These are phyloP conservation scores for Starmerella potacharoeniae DNA, from an alignment of 805 yeast genomes.

Conservation along the genomic window DNA sequence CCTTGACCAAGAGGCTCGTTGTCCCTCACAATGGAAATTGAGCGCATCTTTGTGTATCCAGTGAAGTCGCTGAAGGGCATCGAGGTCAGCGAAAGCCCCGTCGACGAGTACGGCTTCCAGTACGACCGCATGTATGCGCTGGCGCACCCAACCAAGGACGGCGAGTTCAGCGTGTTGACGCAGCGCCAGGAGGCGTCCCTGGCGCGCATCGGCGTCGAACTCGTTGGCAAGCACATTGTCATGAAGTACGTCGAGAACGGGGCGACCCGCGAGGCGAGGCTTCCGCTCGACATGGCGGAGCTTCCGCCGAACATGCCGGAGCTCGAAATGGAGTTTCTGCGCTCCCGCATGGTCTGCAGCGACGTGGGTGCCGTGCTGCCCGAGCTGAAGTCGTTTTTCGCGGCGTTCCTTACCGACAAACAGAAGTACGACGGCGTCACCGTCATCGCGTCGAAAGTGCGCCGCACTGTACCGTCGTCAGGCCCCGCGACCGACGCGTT, in stretches of 20 bases:
- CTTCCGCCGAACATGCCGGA: slow-evolving; percentile 8
- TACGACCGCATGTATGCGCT: slow-evolving; percentile 28
- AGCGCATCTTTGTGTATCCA: slow-evolving; percentile 21
- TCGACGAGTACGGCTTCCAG: slow-evolving; percentile 25
- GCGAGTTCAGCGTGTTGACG: slow-evolving; percentile 21
- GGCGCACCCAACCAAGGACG: slow-evolving; percentile 14
- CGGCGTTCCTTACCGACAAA: slow-evolving; percentile 5
- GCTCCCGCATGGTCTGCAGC: slow-evolving; percentile 18
- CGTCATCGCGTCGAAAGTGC: slow-evolving; percentile 19
- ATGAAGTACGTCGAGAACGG: slow-evolving; percentile 13
- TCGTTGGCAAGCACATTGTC: slow-evolving; percentile 15
- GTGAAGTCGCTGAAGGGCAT: slow-evolving; percentile 27
- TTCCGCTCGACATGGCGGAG: slow-evolving; percentile 13
- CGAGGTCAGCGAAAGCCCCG: slow-evolving; percentile 15
- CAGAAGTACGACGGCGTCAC: slow-evolving; percentile 16
- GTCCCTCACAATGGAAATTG: not conserved
- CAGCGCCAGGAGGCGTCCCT: slow-evolving; percentile 25
- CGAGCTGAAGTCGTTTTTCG: slow-evolving; percentile 3
- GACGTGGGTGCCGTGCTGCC: slow-evolving; percentile 22
- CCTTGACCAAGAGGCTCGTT: too few species aligned
- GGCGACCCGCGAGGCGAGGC: slow-evolving; percentile 2
- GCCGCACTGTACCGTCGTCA: slow-evolving; percentile 18
- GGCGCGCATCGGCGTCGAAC: slow-evolving; percentile 20
- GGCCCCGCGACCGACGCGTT: slow-evolving; percentile 2
- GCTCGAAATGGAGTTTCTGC: slow-evolving; percentile 21